A percentile compares a stretch with the other conserved stretches of the same genome.
Conservation (phyloP, 768 basidiomycete species). For the Phylloporus arenicola region DNA sequence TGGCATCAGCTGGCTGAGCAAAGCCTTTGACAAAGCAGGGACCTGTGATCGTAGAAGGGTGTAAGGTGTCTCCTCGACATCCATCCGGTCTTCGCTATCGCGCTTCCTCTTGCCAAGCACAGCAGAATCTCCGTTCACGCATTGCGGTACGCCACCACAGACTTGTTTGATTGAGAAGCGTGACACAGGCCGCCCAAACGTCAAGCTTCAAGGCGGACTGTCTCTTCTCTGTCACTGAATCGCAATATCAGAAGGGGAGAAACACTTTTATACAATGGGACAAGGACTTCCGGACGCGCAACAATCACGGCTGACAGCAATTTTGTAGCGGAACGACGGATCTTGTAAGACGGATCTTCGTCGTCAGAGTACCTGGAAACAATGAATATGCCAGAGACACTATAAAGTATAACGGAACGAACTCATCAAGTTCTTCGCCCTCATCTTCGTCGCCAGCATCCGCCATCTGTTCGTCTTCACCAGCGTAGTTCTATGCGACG, state of each 20-base stretch:
- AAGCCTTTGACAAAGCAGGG: constrained; percentile 68
- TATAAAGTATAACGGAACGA: constrained; percentile 24
- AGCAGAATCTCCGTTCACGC: constrained; percentile 43
- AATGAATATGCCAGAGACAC: not conserved
- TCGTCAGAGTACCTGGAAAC: constrained; percentile 84
- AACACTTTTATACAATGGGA: constrained; percentile 73
- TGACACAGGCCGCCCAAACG: constrained; percentile 84
- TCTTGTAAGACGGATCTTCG: constrained; percentile 97
- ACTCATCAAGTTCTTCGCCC: constrained; percentile 79
- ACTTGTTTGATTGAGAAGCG: constrained; percentile 78
- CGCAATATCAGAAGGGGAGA: constrained; percentile 87
- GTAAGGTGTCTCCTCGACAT: constrained; percentile 69
- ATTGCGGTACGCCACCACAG: constrained; percentile 58
- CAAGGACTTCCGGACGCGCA: constrained; percentile 85
- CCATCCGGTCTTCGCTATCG: constrained; percentile 68
- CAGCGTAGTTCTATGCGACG: constrained; percentile 65
- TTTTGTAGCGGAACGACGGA: constrained; percentile 90
- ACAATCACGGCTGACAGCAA: constrained; percentile 78
- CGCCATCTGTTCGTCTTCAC: constrained; percentile 59
- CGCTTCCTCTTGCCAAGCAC: constrained; percentile 68
- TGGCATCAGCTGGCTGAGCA: constrained; percentile 81
- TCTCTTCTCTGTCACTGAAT: constrained; percentile 93
- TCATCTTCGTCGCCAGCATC: constrained; percentile 70
- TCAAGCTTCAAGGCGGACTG: constrained; percentile 86
- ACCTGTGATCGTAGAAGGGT: constrained; percentile 70